Evolutionary conservation across 805 yeast species (phyloP), one percentile per base, ranked within the genome.

Genomic region (Ogataea populi-albae): DNA sequence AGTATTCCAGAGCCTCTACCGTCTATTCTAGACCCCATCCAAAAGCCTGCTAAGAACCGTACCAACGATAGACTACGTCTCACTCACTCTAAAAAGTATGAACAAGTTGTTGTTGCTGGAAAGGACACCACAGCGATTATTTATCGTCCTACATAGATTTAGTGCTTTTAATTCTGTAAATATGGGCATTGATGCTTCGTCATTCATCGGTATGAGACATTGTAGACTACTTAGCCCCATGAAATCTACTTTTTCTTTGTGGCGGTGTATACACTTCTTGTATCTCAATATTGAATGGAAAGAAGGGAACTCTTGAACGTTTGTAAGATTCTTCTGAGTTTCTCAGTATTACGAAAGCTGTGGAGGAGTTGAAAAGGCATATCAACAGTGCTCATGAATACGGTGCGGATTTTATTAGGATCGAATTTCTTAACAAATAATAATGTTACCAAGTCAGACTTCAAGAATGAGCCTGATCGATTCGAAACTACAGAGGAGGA

Each of bases 101-200:
- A 73, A 34, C 89, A 83, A 58, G 75, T 66, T 4, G 52, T 81
- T 6, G 71, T 69, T 26, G 82, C 89, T 4, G 88, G 89, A 6
- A 73, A 65, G 8, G 68, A 68, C 32, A 64, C 76, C 24, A 72
- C 84, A 22, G 89, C 82, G 26, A 67, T 85, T 20, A 84, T 61
- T 60, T 85, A 83, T 64, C 67, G 61, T 14, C 10, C 31, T 8
- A 6, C 9, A 6, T 27, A 20, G 12, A 27, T 11, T 9, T 8
- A 25, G 14, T 8, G 8, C 11, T 12, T 25, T 8, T 25, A 17
- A 25, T 8, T n/a, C 8, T 17, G 15, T 7, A 25, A 25, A 25
- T 12, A 8, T 25, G 28, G 28, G 28, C 9, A 22, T 11, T 9
- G 23, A 22, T 22, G 23, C 23, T 11, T 22, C 23, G 9, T 22